Base-by-base conservation (phyloP, 2,329 filamentous ascomycete genomes). In the Penicillium sp. region DNA sequence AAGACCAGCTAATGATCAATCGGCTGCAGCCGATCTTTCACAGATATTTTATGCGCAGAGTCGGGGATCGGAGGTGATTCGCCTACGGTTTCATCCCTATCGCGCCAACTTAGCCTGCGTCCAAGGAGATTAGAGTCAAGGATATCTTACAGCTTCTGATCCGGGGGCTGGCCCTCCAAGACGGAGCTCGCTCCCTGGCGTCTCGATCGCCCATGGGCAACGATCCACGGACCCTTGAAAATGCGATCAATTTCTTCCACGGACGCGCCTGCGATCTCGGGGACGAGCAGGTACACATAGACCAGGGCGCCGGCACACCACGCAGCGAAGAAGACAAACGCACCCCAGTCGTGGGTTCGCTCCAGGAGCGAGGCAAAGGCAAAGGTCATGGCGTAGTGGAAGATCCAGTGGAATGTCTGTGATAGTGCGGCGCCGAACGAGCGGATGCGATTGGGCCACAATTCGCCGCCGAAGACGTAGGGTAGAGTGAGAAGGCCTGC, bases 381-480 rank as follows among this genome's bases (percentile, higher is more conserved):
- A 8, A 51, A 54, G 16, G 57, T 64, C 21, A 71, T 53, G n/a
- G 55, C 69, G 32, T 60, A 72, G 48, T 61, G 59, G 47, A 72
- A 72, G 0, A 71, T 53, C 70, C 67, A 70, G 51, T 71, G 68
- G 41, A 69, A 70, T 3, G 47, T 54, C 31, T 67, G 62, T 1
- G 55, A 45, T 1, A 72, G 29, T 1, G 70, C 64, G 3, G 53
- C 58, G 15, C 70, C 69, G 45, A 72, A 72, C 0, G 69, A 71
- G 0, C 70, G 67, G 37, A 73, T 63, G 4, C 60, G 60, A 43
- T 72, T 72, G 4, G 71, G 70, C 69, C 69, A 74, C 0, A 73
- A 44, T 44, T 73, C 70, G 2, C 57, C 63, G 5, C 64, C 65
- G 33, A 74, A 73, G 7, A 73, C 58, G 36, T 72, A 74, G 0